Base-by-base conservation (phyloP, 1,139 yeast genomes). In the Suhomyces ambrosiae region DNA sequence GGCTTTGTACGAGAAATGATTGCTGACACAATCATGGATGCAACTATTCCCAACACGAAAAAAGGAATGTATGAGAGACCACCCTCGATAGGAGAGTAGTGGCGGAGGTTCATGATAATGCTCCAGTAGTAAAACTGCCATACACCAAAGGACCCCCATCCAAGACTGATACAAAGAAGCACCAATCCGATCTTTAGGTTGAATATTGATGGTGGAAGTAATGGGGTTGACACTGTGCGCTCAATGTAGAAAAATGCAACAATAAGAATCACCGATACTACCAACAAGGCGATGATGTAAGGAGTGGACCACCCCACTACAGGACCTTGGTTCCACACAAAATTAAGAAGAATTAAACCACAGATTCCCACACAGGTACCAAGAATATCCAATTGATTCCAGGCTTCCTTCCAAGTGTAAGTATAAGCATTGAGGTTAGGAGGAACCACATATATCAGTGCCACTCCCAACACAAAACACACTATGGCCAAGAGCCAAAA, bases 131-230 rank as follows among this genome's bases (percentile, higher is more conserved):
- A 69, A 44, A 60, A 69, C 42, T 53, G 71, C 76, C 79, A 76
- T 7, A 76, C 62, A 4, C 82, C 81, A 53, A 76, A 78, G 7
- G 80, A 72, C 0, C 80, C 80, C 83, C 83, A 78, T 1, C 82
- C 82, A 23, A 76, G 58, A 10, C 63, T 48, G 29, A 69, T 56
- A 38, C 68, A 59, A 3, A 56, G 40, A 3, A 69, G 49, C 1
- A 68, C 66, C 29, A 69, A 48, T 0, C 72, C 74, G 15, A 68
- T 66, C 36, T 60, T 59, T 11, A 35, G 53, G 51, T 53, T 64
- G 49, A 74, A 68, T 2, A 73, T 65, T 3, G 68, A 61, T 21
- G 51, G 56, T 2, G 81, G 82, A 17, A 78, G 49, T 19, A 77
- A 56, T n/a, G 82, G 82, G 33, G 55, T 40, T 13, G 51, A 21